These are phyloP conservation scores for Globisporangium recalcitrans DNA, from an alignment of 352 stramenopile genomes.

Conservation along the genomic window DNA sequence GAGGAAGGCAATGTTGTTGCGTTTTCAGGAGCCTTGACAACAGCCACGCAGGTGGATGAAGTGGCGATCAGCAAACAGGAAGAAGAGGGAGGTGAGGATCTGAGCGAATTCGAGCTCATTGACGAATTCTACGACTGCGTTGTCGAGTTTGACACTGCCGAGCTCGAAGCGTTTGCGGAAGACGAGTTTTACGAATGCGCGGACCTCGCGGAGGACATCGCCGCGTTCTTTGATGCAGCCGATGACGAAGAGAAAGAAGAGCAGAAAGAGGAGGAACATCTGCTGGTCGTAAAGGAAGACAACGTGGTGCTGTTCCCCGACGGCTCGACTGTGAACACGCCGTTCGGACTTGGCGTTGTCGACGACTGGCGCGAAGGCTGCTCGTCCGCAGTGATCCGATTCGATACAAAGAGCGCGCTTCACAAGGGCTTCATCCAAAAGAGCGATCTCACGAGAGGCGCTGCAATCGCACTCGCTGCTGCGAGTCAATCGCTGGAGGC, in stretches of 20 bases:
- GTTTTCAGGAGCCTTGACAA: neutral
- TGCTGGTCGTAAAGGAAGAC: neutral
- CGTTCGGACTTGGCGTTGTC: constrained; percentile 61
- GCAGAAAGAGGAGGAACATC: neutral
- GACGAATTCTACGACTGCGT: constrained; percentile 85
- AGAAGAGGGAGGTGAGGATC: neutral
- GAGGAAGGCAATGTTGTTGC: neutral
- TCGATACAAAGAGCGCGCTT: constrained; percentile 18
- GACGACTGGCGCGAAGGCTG: constrained; percentile 35
- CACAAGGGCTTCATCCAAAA: constrained; percentile 67
- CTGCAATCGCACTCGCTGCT: constrained; percentile 35
- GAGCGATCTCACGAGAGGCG: constrained; percentile 45
- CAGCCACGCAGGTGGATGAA: neutral
- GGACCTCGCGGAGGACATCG: constrained; percentile 54
- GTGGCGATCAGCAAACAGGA: neutral
- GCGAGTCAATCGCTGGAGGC: constrained; percentile 40
- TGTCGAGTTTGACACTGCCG: constrained; percentile 46
- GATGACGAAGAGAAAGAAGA: constrained; percentile 17
- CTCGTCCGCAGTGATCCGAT: constrained; percentile 38
- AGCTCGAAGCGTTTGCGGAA: constrained; percentile 62
- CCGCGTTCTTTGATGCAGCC: constrained; percentile 33
- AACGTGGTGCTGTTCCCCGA: constrained; percentile 37
- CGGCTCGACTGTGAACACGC: constrained; percentile 52
- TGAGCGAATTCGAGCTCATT: constrained; percentile 36
- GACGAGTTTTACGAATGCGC: constrained; percentile 86